phyloP scores from a whole-genome alignment of 805 yeast genomes.

The Blastobotrys parvus region DNA sequence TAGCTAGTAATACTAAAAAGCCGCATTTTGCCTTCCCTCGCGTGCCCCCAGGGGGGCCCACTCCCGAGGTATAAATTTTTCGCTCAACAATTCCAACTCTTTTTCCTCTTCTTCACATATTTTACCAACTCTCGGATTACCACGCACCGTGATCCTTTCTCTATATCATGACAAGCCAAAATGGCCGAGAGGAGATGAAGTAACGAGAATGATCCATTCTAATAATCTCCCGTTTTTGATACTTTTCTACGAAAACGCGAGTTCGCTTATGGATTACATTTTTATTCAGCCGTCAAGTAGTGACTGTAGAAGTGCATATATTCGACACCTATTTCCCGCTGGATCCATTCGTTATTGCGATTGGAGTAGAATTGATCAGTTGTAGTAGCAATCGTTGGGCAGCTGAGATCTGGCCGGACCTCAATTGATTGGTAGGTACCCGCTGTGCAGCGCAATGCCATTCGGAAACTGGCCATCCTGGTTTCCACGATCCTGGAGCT shows the following conservation, averaged over 20 bases:
- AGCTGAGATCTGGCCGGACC: too few relatives aligned
- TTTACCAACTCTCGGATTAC: conserved; percentile 18
- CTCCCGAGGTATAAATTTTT: conserved; percentile 2
- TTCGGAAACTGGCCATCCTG: too few relatives aligned
- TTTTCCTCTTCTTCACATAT: conserved; percentile 9
- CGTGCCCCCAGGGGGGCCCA: too few relatives aligned
- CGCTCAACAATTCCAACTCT: background rate
- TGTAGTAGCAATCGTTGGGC: background rate
- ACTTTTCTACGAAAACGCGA: conserved; percentile 6
- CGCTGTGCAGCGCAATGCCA: background rate
- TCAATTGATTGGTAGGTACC: background rate
- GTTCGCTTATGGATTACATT: conserved; percentile 28
- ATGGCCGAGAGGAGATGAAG: conserved; percentile 27
- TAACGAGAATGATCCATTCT: conserved; percentile 9
- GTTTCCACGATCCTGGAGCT: too few relatives aligned
- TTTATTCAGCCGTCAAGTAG: too few relatives aligned
- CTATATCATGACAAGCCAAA: conserved; percentile 17
- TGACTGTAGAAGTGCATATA: too few relatives aligned
- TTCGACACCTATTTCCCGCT: too few relatives aligned
- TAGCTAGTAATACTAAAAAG: background rate
- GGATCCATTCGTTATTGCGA: too few relatives aligned
- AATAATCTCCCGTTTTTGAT: conserved; percentile 7
- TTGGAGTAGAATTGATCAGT: background rate
- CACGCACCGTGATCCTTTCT: conserved; percentile 15
- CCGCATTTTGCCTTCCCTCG: background rate